phyloP scores from a whole-genome alignment of 2,329 filamentous ascomycete species.

The Ambrosiella cleistominuta region DNA sequence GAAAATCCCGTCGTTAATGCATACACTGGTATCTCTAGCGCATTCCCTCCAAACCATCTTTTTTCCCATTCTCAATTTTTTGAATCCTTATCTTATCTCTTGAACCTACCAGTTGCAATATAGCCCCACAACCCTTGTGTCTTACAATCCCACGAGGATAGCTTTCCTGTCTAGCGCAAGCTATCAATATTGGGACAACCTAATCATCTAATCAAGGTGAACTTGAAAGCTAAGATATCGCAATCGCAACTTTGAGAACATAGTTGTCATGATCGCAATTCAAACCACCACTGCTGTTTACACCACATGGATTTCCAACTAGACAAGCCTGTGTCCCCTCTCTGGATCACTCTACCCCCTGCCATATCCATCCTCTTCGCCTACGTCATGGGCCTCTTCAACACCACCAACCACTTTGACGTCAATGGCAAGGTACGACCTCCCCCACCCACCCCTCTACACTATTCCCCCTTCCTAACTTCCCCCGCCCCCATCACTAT shows the following conservation, averaged over 20 bases:
- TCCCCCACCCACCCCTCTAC: background rate
- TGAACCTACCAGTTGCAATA: background rate
- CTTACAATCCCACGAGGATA: background rate
- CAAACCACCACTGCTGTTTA: background rate
- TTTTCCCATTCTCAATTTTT: background rate
- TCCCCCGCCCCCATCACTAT: background rate
- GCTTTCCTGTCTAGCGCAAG: background rate
- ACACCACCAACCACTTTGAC: conserved; percentile 51
- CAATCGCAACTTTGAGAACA: background rate
- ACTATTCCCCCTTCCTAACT: background rate
- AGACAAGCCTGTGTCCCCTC: conserved; percentile 10
- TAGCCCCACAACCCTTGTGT: background rate
- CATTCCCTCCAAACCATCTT: background rate
- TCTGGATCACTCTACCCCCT: conserved; percentile 17
- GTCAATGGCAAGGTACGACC: conserved; percentile 62
- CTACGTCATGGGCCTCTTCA: conserved; percentile 48
- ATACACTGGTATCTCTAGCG: background rate
- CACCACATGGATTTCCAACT: background rate
- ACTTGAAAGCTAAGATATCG: background rate
- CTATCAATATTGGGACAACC: background rate
- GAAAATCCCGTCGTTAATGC: background rate
- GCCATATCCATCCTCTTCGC: conserved; percentile 22
- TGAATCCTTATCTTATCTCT: conserved; percentile 8
- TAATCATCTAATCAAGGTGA: background rate
- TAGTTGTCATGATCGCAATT: background rate